phyloP scores from a whole-genome alignment of 768 basidiomycete genomes.

The Pleurotus cornucopiae region DNA sequence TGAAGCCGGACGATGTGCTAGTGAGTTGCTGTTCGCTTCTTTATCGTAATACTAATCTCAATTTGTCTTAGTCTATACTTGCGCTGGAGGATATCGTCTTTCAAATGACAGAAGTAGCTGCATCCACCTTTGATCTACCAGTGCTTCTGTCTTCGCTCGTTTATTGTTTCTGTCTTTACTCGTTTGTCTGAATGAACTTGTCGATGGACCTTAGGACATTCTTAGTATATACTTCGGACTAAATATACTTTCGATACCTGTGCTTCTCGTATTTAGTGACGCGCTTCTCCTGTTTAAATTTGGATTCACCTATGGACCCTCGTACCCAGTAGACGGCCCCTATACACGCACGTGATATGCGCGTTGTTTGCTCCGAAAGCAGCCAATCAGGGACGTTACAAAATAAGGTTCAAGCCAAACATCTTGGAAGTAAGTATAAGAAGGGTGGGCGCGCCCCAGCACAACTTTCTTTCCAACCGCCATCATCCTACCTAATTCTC shows the following conservation, averaged over 20 bases:
- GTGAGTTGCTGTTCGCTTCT: conserved; percentile 30
- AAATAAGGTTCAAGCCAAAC: conserved; percentile 4
- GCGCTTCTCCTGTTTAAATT: too few relatives aligned
- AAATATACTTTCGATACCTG: too few relatives aligned
- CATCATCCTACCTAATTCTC: not conserved
- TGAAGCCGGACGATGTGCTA: conserved; percentile 45
- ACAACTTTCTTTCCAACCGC: conserved; percentile 1
- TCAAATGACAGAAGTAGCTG: conserved; percentile 40
- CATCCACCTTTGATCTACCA: conserved; percentile 24
- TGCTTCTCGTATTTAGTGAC: too few relatives aligned
- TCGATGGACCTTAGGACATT: not conserved
- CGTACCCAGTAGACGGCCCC: too few relatives aligned
- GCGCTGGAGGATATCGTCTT: conserved; percentile 43
- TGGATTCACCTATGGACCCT: too few relatives aligned
- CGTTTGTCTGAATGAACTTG: not conserved
- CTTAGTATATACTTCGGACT: not conserved
- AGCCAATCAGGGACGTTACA: conserved; percentile 9
- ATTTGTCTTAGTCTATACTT: conserved; percentile 41
- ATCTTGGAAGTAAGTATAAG: conserved; percentile 8
- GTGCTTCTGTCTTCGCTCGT: conserved; percentile 7
- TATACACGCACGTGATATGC: not conserved
- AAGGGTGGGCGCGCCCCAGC: not conserved
- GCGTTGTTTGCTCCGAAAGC: not conserved
- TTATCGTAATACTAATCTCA: not conserved
- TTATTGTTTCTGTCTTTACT: not conserved